Conservation (phyloP, 306 rosid species). For the Delonix regia region DNA sequence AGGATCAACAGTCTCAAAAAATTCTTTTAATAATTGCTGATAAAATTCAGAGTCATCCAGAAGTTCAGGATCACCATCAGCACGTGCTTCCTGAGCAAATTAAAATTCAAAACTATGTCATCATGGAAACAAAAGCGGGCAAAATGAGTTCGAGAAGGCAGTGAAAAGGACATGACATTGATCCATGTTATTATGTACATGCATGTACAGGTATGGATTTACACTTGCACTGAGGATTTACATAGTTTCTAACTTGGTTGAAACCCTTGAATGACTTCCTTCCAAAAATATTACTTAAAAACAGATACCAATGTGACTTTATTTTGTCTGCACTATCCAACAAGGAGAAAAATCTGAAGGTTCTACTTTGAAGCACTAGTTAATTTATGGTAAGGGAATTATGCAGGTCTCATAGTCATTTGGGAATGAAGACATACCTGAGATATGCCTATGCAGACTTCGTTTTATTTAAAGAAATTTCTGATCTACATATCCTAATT, state of each 20-base stretch:
- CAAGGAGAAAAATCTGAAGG: background rate
- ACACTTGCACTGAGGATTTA: no score
- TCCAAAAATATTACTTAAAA: background rate
- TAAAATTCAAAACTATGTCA: slow-evolving; percentile 18
- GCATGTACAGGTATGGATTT: background rate
- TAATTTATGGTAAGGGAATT: no score
- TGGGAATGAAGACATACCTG: no score
- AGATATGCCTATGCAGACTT: no score
- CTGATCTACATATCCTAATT: no score
- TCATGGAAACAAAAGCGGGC: background rate
- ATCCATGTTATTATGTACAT: background rate
- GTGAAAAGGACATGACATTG: background rate
- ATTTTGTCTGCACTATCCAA: background rate
- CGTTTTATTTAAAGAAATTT: no score
- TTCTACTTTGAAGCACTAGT: background rate
- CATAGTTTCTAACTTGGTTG: no score
- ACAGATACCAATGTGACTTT: background rate
- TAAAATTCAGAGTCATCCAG: slow-evolving; percentile 88
- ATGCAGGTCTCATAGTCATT: no score
- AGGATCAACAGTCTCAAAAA: slow-evolving; percentile 83
- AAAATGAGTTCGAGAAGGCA: background rate
- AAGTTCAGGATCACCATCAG: slow-evolving; percentile 76
- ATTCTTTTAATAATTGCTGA: slow-evolving; percentile 84
- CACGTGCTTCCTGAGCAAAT: slow-evolving; percentile 54
- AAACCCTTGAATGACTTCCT: background rate